A percentile compares a stretch with the other conserved stretches of the same genome.
These are phyloP conservation scores for Solanum hybrid DNA, from an alignment of 305 asterid genomes.

Conservation along the genomic window DNA sequence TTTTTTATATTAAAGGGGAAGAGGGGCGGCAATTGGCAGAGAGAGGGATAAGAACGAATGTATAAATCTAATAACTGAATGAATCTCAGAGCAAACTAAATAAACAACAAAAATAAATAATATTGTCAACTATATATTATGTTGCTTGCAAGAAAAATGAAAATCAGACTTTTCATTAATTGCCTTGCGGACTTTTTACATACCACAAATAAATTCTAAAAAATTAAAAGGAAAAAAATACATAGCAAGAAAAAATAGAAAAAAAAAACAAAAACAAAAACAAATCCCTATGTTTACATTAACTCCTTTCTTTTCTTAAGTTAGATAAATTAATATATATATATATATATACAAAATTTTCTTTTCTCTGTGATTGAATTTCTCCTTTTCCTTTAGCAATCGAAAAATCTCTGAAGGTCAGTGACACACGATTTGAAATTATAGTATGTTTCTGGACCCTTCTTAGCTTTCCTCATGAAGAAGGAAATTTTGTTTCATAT, in stretches of 20 bases:
- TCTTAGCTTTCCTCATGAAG: background rate
- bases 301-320: slow-evolving; percentile 6
- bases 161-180: slow-evolving; percentile 19
- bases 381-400: background rate
- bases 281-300: slow-evolving; percentile 10
- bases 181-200: slow-evolving; percentile 82
- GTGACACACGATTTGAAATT: background rate
- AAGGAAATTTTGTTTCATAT: background rate
- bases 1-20: background rate
- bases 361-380: slow-evolving; percentile 18
- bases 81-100: background rate
- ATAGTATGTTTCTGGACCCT: background rate
- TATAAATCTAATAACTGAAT: background rate
- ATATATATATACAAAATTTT: slow-evolving; percentile 23
- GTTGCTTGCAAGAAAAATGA: background rate
- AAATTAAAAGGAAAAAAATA: background rate
- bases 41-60: background rate
- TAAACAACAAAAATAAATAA: background rate
- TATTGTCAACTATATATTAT: background rate
- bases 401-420: background rate
- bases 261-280: background rate
- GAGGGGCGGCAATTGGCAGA: background rate
- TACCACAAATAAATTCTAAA: background rate
- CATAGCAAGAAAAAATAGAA: background rate
- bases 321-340: slow-evolving; percentile 11